Evolutionary conservation across 768 basidiomycete genomes (phyloP).

Genomic region (Artomyces pyxidatus): DNA sequence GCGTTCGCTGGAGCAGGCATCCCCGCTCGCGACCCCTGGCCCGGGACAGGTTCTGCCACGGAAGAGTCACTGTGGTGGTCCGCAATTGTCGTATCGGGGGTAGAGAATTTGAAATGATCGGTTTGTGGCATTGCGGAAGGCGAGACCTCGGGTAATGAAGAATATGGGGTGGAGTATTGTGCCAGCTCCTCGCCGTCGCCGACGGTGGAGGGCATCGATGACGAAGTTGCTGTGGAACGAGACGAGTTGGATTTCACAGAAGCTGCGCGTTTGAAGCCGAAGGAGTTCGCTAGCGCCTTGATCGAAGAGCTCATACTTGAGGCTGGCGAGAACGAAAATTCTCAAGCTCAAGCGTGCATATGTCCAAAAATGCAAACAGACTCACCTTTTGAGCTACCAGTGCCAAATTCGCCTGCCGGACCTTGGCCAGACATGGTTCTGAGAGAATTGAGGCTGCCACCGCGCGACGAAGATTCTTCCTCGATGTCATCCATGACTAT

Average conservation of each 20-base stretch:
- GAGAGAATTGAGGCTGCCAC: slow-evolving; percentile 42
- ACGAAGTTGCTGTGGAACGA: slow-evolving; percentile 17
- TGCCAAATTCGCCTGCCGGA: slow-evolving; percentile 64
- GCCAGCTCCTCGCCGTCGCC: slow-evolving; percentile 16
- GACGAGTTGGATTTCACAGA: slow-evolving; percentile 23
- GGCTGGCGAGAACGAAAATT: slow-evolving; percentile 25
- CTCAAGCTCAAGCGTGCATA: neutral
- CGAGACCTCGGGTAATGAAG: slow-evolving; percentile 12
- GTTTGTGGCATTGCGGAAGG: slow-evolving; percentile 30
- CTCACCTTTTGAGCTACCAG: slow-evolving; percentile 53
- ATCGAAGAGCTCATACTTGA: slow-evolving; percentile 67
- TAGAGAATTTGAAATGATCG: slow-evolving; percentile 41
- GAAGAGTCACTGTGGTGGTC: slow-evolving; percentile 12
- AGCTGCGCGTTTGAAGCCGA: slow-evolving; percentile 55
- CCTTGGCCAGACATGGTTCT: slow-evolving; percentile 27
- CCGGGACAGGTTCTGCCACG: slow-evolving; percentile 44
- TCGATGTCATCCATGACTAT: slow-evolving; percentile 78
- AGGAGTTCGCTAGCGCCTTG: slow-evolving; percentile 65
- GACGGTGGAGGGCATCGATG: slow-evolving; percentile 26
- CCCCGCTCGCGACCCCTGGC: slow-evolving; percentile 49
- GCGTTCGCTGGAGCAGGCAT: slow-evolving; percentile 52
- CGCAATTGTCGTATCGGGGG: slow-evolving; percentile 21
- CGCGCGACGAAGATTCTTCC: slow-evolving; percentile 46
- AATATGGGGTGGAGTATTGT: slow-evolving; percentile 11
- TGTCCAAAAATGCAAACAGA: neutral